Base-by-base conservation (phyloP, 2,329 filamentous ascomycete species). In the Beauveria asiatica region DNA sequence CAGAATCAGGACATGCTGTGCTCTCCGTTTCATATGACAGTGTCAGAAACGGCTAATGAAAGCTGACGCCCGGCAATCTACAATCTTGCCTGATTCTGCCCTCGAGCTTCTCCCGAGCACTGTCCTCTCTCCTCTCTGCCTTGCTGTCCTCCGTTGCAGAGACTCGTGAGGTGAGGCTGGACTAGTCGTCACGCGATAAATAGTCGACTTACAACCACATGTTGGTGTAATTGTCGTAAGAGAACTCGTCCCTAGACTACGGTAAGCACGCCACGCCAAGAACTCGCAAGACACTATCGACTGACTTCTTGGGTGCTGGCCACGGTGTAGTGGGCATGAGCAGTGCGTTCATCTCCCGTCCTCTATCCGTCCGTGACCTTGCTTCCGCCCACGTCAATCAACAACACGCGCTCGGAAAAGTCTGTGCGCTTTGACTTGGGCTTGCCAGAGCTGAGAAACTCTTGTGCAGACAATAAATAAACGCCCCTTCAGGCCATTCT, bases 221-320 rank as follows among this genome's bases (percentile, higher is more conserved):
- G 23, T 33, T 57, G 27, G 54, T 57, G 9, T 57, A 57, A 25
- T 49, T 57, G 19, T 57, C 54, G 44, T 57, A 57, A 21, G 42
- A 25, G 17, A 57, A 57, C 30, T 57, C 17, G 44, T 48, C 13
- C n/a, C 27, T 57, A n/a, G 13, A 19, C 3, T 33, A 9, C 11
- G 13, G n/a, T 45, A 1, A 33, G n/a, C n/a, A 19, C 41, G 11
- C 21, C 16, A 11, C 7, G 7, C 41, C 19, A 19, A 50, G 21
- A 50, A 50, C 7, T 3, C 16, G 3, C 25, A 16, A 21, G 10
- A 10, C 7, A 25, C 23, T 39, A 27, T 17, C 8, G 25, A 39
- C 30, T 49, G 39, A 19, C 54, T 27, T 23, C 41, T 27, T 21
- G 0, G 42, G 27, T 10, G 30, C 42, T 25, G 54, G 44, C 44